Conservation (phyloP, 345 rosid species). For the Angophora floribunda region DNA sequence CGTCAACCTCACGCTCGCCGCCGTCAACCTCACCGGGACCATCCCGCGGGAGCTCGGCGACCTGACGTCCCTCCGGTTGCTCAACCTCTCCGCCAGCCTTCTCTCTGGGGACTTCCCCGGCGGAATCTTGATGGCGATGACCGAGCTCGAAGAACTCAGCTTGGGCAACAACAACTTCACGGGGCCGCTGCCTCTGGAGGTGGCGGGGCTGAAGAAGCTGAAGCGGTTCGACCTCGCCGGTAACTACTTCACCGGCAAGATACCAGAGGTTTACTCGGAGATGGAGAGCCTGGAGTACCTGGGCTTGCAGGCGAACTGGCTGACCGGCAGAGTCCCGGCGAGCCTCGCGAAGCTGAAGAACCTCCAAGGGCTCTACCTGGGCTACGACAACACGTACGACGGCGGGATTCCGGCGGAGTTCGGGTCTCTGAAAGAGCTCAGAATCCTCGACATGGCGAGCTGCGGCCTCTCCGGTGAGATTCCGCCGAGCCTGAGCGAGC, state of each 20-base stretch:
- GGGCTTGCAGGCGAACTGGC: slow-evolving; percentile 48
- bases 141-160: slow-evolving; percentile 52
- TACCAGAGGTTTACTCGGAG: slow-evolving; percentile 66
- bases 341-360: slow-evolving; percentile 54
- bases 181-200: slow-evolving; percentile 44
- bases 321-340: slow-evolving; percentile 45
- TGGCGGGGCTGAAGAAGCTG: slow-evolving; percentile 38
- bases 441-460: slow-evolving; percentile 52
- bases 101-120: slow-evolving; percentile 51
- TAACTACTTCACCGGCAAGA: slow-evolving; percentile 61
- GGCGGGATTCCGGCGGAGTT: slow-evolving; percentile 76
- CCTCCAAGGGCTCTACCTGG: slow-evolving; percentile 38
- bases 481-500: slow-evolving; percentile 48
- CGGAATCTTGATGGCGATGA: slow-evolving; percentile 35
- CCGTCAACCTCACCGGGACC: slow-evolving; percentile 38
- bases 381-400: slow-evolving; percentile 45
- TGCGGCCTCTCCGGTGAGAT: slow-evolving; percentile 69
- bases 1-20: slow-evolving; percentile 48
- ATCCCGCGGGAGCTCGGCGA: slow-evolving; percentile 47
- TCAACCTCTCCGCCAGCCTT: slow-evolving; percentile 57
- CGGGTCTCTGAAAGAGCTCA: slow-evolving; percentile 48
- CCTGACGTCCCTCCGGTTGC: slow-evolving; percentile 40
- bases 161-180: slow-evolving; percentile 59
- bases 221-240: slow-evolving; percentile 59
- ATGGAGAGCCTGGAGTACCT: slow-evolving; percentile 56